phyloP scores from a whole-genome alignment of 768 basidiomycete species.

The Boletus speciosus region DNA sequence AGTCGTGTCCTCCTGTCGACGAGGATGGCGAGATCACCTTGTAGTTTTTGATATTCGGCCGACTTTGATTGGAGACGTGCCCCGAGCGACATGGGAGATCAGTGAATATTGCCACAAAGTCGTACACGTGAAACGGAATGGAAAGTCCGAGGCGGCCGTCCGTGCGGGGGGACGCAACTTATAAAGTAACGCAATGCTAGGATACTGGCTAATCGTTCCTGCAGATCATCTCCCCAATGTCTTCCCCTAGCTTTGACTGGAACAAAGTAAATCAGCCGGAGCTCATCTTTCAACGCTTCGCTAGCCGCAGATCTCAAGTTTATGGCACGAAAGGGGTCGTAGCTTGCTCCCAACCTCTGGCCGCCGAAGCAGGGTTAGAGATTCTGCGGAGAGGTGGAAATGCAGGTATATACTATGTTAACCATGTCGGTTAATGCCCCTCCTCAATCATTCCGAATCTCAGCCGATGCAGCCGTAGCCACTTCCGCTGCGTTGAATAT shows the following conservation, averaged over 20 bases:
- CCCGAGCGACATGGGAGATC: constrained; percentile 49
- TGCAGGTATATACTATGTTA: constrained; percentile 58
- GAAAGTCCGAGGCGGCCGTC: constrained; percentile 5
- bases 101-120: background rate
- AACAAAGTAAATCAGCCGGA: constrained; percentile 65
- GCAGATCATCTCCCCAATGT: constrained; percentile 16
- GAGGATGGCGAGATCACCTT: constrained; percentile 63
- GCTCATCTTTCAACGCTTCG: constrained; percentile 62
- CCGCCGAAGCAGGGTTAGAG: constrained; percentile 88
- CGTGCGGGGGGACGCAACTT: background rate
- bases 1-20: constrained; percentile 83
- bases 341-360: constrained; percentile 86
- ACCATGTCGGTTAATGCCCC: background rate
- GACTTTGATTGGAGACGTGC: constrained; percentile 64
- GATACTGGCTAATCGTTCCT: background rate
- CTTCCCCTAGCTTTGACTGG: constrained; percentile 46
- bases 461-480: constrained; percentile 94
- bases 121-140: constrained; percentile 11
- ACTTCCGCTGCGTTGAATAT: constrained; percentile 90
- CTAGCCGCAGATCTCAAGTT: constrained; percentile 82
- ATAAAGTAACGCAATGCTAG: background rate
- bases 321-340: constrained; percentile 87
- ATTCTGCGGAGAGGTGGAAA: constrained; percentile 93
- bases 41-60: constrained; percentile 76
- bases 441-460: background rate